Evolutionary conservation across 148 eudicot species (phyloP), one percentile per base, ranked within the genome.

Genomic region (Fagopyrum esculentum): DNA sequence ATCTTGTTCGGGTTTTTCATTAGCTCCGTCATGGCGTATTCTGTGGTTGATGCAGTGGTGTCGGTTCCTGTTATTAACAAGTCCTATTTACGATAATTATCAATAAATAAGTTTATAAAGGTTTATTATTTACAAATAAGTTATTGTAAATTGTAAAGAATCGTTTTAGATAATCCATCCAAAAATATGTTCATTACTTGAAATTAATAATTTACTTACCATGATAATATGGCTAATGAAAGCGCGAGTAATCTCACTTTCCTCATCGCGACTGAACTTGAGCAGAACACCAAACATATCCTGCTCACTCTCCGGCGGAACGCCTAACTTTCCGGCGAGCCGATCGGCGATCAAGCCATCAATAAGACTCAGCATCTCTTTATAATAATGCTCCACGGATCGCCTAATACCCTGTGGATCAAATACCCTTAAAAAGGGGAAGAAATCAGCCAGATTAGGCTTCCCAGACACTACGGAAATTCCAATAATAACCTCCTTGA

Each of bases 1-100:
- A 84, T 15, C 30, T 57, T 57, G 35, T 57, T 29, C 4, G 63
- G 63, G 63, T 57, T 75, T 54, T 46, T 75, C 4, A 84, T 55
- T 29, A 84, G 66, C 61, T 84, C 84, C 1, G 85, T 74, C 85
- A 84, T 82, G 61, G 87, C 87, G 83, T 79, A 84, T 78, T 84
- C 83, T 0, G 82, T 15, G 19, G 83, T 82, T 71, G 79, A 72
- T 69, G 85, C 75, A 71, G 81, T 80, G 60, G 87, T 80, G 63
- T 57, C 63, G 29, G 63, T 57, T 57, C 63, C 63, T 3, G 29
- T 29, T 5, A 17, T 57, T 9, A 57, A 57, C 19, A 57, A 19
- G 63, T 57, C 63, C 63, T 35, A 35, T 1, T 35, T 35, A 35
- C 40, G 40, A 35, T 35, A 35, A 35, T 35, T 2, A 35, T 35